A percentile compares a stretch with the other conserved stretches of the same genome.
phyloP scores from a whole-genome alignment of 331 rosid genomes.

The Malus hybrid region DNA sequence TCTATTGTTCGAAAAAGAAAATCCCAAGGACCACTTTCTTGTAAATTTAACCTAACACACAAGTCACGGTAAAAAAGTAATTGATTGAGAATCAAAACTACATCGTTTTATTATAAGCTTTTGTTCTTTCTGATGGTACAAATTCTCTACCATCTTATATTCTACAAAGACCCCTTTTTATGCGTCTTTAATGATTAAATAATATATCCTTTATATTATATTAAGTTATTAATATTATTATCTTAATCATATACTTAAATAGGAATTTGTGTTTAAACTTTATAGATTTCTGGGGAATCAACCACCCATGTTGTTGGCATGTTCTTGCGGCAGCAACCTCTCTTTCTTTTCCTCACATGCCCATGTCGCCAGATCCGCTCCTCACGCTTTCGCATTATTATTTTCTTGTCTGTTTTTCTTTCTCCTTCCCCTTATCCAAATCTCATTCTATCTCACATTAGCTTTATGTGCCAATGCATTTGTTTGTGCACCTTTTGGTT shows the following conservation, averaged over 20 bases:
- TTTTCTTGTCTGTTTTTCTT: constrained; percentile 24
- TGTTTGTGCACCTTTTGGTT: constrained; percentile 4
- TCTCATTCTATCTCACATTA: constrained; percentile 15
- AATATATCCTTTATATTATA: background rate
- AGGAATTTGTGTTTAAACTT: background rate
- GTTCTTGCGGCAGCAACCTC: constrained; percentile 33
- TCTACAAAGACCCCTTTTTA: background rate
- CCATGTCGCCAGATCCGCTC: constrained; percentile 62
- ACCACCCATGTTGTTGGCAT: constrained; percentile 25
- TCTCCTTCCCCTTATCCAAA: constrained; percentile 20
- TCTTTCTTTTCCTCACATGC: constrained; percentile 61
- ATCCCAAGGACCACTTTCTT: background rate
- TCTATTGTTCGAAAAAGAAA: background rate
- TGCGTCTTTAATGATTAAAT: too few species aligned
- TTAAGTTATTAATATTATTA: background rate
- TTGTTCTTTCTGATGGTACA: background rate
- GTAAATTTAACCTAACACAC: background rate
- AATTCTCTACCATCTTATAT: background rate
- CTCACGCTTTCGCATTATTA: constrained; percentile 35
- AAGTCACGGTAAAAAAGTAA: background rate
- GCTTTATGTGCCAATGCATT: background rate
- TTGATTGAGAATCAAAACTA: background rate
- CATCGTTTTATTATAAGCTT: background rate
- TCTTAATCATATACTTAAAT: background rate
- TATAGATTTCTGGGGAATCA: constrained; percentile 33